A percentile compares a stretch with the other conserved stretches of the same genome.
Evolutionary conservation across 179 eudicot genomes (phyloP).

Genomic region (Nepenthes alata): DNA sequence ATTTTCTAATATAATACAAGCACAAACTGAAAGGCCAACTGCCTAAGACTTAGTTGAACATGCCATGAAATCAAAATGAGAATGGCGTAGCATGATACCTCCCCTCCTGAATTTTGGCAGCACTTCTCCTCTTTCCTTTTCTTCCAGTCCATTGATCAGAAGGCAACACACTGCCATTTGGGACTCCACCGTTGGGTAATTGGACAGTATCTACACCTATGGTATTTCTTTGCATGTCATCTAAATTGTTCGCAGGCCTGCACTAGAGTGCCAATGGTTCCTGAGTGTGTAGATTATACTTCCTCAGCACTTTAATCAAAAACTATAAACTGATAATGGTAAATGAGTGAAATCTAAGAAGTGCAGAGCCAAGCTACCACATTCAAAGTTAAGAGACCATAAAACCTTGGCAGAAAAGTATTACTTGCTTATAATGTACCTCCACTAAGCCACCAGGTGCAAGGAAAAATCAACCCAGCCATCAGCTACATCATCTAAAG

Average conservation of each 20-base stretch:
- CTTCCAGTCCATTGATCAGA: slow-evolving; percentile 42
- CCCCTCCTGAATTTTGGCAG: slow-evolving; percentile 35
- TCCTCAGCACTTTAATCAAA: background rate
- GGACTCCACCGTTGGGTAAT: slow-evolving; percentile 22
- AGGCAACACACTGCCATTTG: slow-evolving; percentile 27
- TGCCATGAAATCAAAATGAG: too few relatives aligned
- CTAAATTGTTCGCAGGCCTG: slow-evolving; percentile 18
- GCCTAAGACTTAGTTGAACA: too few relatives aligned
- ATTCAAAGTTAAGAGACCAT: background rate
- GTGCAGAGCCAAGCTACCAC: background rate
- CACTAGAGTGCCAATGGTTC: slow-evolving; percentile 24
- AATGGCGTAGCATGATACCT: slow-evolving; percentile 22
- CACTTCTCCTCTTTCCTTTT: slow-evolving; percentile 52
- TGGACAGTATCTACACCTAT: slow-evolving; percentile 7
- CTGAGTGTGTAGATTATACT: slow-evolving; percentile 17
- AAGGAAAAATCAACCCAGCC: slow-evolving; percentile 9
- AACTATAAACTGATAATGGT: background rate
- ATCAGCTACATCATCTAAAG: slow-evolving; percentile 18
- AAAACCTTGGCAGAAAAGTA: slow-evolving; percentile 1
- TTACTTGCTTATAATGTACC: slow-evolving; percentile 15
- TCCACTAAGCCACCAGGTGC: slow-evolving; percentile 9
- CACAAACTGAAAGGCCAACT: too few relatives aligned
- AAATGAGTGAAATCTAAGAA: background rate
- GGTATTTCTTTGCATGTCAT: slow-evolving; percentile 11
- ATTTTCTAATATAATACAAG: too few relatives aligned